Base-by-base conservation (phyloP, 768 basidiomycete species). In the Xanthoconium purpureum region DNA sequence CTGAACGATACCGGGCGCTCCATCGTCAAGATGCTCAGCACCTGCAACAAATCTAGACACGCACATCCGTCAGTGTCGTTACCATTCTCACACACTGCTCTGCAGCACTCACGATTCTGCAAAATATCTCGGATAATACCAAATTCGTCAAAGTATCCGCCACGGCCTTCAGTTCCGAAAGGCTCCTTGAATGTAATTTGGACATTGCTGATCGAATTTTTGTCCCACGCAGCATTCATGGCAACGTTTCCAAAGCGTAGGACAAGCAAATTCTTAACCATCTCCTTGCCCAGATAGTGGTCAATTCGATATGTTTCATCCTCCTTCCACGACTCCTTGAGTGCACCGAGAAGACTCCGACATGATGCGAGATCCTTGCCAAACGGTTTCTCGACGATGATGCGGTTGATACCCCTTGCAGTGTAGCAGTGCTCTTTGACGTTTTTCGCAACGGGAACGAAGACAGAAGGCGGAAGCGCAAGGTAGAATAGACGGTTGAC, bases 81-180 rank as follows among this genome's bases (percentile, higher is more conserved):
- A 14, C 47, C 18, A 12, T 24, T 29, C 54, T 56, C 55, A 49
- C 58, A 57, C 55, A 38, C 57, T 47, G 40, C 47, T 42, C 7
- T 17, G 3, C 7, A 53, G 35, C 33, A 83, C 95, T 75, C 73
- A 97, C 96, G 96, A 75, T 99, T 99, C 78, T 99, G 96, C 70
- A 95, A 78, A 56, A 99, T 80, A 73, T 99, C 96, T 69, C 96
- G 89, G 73, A 99, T 95, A 72, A 99, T 98, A 53, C 97, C 97
- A 74, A 98, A 99, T 75, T 98, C 95, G 72, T 99, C 96, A 77
- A 99, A 99, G 81, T 99, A 99, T 17, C 97, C 96, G n/a, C 96
- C 96, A 62, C 96, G 91, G n/a, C 96, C 96, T 71, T 99, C 97
- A 47, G 96, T 99, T 18, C 96, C 96, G 70, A 98, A 98, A 3